Percentiles rank a stretch among this genome's conserved stretches.
These are phyloP conservation scores for Marasmius oreades DNA, from an alignment of 1,284 basidiomycete genomes.

Conservation along the genomic window DNA sequence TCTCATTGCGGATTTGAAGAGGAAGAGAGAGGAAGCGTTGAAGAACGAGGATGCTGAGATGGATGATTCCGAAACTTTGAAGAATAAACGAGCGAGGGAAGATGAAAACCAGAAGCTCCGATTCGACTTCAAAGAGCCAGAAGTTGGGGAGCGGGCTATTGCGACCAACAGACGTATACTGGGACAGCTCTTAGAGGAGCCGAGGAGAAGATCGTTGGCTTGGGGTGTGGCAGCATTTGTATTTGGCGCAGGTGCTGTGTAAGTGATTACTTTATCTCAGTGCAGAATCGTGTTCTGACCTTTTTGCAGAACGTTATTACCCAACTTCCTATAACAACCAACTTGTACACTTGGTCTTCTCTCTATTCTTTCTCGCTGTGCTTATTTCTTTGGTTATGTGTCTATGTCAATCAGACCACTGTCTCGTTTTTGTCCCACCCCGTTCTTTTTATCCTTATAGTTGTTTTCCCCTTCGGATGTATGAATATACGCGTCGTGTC, in stretches of 20 bases:
- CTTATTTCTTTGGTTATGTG: slow-evolving; percentile 8
- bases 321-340: slow-evolving; percentile 38
- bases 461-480: slow-evolving; percentile 3
- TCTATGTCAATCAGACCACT: background rate
- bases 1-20: slow-evolving; percentile 64
- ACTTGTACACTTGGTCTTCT: slow-evolving; percentile 18
- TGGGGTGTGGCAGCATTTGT: slow-evolving; percentile 78
- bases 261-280: slow-evolving; percentile 27
- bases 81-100: slow-evolving; percentile 49
- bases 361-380: slow-evolving; percentile 15
- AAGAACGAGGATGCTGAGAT: slow-evolving; percentile 27
- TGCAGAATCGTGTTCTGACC: slow-evolving; percentile 13
- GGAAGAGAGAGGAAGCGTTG: slow-evolving; percentile 37
- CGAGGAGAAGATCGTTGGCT: slow-evolving; percentile 63
- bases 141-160: slow-evolving; percentile 53
- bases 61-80: slow-evolving; percentile 25
- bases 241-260: slow-evolving; percentile 69
- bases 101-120: slow-evolving; percentile 45
- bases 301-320: slow-evolving; percentile 41
- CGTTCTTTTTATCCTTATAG: slow-evolving; percentile 8
- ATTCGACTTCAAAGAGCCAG: slow-evolving; percentile 65
- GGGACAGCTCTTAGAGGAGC: slow-evolving; percentile 47
- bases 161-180: slow-evolving; percentile 61
- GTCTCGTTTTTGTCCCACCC: background rate
- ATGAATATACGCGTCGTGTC: slow-evolving; percentile 7